A percentile compares a stretch with the other conserved stretches of the same genome.
Conservation (phyloP, 2,329 filamentous ascomycete genomes). For the Talaromyces amestolkiae region DNA sequence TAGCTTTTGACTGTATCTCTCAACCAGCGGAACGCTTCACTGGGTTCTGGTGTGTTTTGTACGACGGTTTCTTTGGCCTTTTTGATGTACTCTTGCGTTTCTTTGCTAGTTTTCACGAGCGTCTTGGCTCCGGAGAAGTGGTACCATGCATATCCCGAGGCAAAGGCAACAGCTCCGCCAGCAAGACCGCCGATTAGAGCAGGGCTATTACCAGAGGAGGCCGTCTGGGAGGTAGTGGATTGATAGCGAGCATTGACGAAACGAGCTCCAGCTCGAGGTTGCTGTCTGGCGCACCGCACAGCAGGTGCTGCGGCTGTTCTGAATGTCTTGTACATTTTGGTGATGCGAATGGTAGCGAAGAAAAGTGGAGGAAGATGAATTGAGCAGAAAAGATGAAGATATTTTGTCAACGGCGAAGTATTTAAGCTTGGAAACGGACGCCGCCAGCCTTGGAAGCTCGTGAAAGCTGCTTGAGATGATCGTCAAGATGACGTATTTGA, state of each 20-base stretch:
- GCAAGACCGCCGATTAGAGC: constrained; percentile 2
- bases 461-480: not conserved
- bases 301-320: not conserved
- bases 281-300: constrained; percentile 2
- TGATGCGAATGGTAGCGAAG: not conserved
- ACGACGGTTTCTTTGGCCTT: not conserved
- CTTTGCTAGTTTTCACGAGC: constrained; percentile 4
- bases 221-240: not conserved
- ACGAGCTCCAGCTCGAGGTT: constrained; percentile 2
- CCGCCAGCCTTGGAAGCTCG: not conserved
- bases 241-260: not conserved
- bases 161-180: constrained; percentile 8
- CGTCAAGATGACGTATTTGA: constrained; percentile 2
- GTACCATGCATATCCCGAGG: constrained; percentile 3
- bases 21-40: not conserved
- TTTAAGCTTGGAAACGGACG: not conserved
- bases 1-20: constrained; percentile 7
- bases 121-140: constrained; percentile 10
- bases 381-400: not conserved
- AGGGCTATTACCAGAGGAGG: not conserved
- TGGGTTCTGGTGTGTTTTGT: constrained; percentile 3
- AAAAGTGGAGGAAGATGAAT: not conserved
- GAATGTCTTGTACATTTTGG: constrained; percentile 3
- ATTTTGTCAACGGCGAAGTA: not conserved
- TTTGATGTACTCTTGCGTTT: constrained; percentile 4